Evolutionary conservation across 2,329 filamentous ascomycete species (phyloP), one percentile per base, ranked within the genome.

Genomic region (Fusarium sp.): DNA sequence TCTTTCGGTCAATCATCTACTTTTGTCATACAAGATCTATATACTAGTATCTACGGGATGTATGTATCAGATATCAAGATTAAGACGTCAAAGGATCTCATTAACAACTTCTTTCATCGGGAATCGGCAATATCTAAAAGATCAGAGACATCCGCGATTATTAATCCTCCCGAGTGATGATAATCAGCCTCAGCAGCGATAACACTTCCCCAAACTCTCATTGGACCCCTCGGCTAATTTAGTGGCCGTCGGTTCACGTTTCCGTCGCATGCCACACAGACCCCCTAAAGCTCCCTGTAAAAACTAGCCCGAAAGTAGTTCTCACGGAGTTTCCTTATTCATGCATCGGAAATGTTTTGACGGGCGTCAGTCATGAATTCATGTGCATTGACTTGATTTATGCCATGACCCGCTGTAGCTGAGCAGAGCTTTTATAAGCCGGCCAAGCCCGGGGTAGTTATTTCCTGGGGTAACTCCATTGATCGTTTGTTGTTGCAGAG

Each of bases 221-320:
- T 55, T 75, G 67, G 73, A 27, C 40, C 32, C 10, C 18, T 75
- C 73, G 73, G 73, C 70, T 67, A 67, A 38, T 17, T n/a, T 32
- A 23, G 45, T n/a, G 30, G 11, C n/a, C 20, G 13, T 62, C 54
- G 53, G 59, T 30, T 30, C 6, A 42, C 3, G 37, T 26, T 62
- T 3, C 13, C 53, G 42, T 23, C 38, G 55, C 15, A 45, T 49
- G 35, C 35, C 60, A 49, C 60, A 62, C 60, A 38, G 60, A 62
- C 60, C 54, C 20, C 59, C 32, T 32, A 23, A 35, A 27, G 7
- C 6, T 37, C 23, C 27, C 30, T 42, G 33, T 15, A 13, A 20
- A 26, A 20, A 20, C 54, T 62, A 50, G 17, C 60, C 37, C 23
- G 23, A 23, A 23, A 23, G 23, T 23, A 23, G 17, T 27, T 37